Evolutionary conservation across 768 basidiomycete species (phyloP).

Genomic region (Suillus luteus): DNA sequence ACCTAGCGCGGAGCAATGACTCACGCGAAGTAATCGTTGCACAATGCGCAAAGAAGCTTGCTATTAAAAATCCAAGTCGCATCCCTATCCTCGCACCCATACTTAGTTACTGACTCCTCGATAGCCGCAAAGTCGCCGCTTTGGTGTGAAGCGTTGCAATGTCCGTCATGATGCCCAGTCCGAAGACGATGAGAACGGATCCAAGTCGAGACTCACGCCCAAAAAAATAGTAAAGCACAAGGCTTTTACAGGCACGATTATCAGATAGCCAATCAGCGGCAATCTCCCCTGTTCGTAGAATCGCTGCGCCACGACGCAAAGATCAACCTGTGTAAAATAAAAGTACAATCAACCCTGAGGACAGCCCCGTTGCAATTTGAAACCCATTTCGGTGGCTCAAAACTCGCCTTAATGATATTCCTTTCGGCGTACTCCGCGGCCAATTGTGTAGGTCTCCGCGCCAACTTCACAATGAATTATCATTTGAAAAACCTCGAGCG

Average conservation of each 20-base stretch:
- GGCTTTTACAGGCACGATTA: not conserved
- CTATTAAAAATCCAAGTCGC: not conserved
- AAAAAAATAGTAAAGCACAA: not conserved
- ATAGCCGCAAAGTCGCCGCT: not conserved
- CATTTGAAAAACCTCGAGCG: not conserved
- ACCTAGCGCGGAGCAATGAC: not conserved
- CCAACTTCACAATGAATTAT: not conserved
- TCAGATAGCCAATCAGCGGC: not conserved
- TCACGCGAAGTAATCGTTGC: not conserved
- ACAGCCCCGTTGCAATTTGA: not conserved
- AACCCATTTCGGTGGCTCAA: not conserved
- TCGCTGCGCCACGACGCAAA: not conserved
- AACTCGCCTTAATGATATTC: not conserved
- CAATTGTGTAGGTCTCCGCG: not conserved
- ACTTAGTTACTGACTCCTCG: not conserved
- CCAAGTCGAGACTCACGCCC: not conserved
- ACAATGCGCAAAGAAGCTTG: not conserved
- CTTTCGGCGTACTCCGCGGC: not conserved
- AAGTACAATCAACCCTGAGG: slow-evolving; percentile 1
- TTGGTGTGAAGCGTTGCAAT: slow-evolving; percentile 2
- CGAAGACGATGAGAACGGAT: not conserved
- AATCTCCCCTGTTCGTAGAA: not conserved
- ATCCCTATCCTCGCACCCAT: not conserved
- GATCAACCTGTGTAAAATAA: not conserved
- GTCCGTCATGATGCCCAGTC: not conserved